These are phyloP conservation scores for Calocera cornea DNA, from an alignment of 768 basidiomycete species.

Conservation along the genomic window DNA sequence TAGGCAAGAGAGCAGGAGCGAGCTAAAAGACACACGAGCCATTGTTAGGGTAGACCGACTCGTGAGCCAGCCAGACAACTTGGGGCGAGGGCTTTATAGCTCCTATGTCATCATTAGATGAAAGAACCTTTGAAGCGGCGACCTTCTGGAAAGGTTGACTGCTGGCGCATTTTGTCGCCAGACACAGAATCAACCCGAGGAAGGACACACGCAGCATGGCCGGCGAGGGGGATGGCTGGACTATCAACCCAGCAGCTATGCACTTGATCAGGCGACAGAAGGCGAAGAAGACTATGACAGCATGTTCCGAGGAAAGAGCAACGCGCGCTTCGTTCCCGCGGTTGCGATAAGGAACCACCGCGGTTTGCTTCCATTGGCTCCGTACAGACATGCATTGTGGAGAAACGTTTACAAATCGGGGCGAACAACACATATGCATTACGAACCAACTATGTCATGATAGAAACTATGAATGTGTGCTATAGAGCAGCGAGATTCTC, in stretches of 20 bases:
- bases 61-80: neutral
- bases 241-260: neutral
- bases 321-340: neutral
- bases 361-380: neutral
- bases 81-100: neutral
- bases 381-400: neutral
- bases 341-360: neutral
- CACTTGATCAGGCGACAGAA: conserved; percentile 2
- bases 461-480: neutral
- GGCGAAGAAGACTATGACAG: neutral
- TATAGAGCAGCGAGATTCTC: conserved; percentile 31
- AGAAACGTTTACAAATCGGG: neutral
- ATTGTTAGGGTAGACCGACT: neutral
- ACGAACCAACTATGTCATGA: neutral
- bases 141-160: neutral
- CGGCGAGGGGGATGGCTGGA: neutral
- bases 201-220: neutral
- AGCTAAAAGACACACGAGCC: neutral
- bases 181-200: neutral
- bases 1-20: neutral
- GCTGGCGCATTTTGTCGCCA: neutral
- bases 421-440: neutral
- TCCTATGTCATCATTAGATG: neutral
- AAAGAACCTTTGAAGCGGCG: neutral
- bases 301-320: conserved; percentile 1